phyloP scores from a whole-genome alignment of 2,329 filamentous ascomycete genomes.

The Ceratocystiopsis sp. region DNA sequence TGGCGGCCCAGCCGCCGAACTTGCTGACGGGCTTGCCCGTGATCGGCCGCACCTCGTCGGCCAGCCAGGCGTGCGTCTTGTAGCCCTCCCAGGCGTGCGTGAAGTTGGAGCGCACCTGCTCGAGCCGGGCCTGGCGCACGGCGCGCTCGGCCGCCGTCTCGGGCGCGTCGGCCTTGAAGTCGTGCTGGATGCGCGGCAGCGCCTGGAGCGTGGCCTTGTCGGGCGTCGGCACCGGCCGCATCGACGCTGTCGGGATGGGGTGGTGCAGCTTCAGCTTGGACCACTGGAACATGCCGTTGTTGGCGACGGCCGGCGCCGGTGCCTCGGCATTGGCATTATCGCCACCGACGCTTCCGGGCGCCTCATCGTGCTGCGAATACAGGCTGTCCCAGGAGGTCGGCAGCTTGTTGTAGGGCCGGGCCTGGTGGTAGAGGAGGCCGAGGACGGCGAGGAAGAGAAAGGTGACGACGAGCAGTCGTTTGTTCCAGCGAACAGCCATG shows the following conservation, averaged over 20 bases:
- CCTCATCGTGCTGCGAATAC: neutral
- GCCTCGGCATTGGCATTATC: neutral
- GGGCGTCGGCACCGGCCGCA: conserved; percentile 4
- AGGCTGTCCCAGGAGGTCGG: neutral
- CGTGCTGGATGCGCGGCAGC: conserved; percentile 21
- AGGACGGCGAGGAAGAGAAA: conserved; percentile 4
- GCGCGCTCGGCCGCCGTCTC: conserved; percentile 11
- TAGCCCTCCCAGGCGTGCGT: conserved; percentile 25
- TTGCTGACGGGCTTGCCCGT: conserved; percentile 16
- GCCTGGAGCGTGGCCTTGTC: neutral
- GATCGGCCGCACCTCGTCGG: conserved; percentile 27
- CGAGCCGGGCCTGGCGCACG: conserved; percentile 16
- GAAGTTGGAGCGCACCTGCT: conserved; percentile 19
- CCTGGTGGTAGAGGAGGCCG: conserved; percentile 6
- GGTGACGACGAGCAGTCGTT: conserved; percentile 5
- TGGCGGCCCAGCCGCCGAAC: conserved; percentile 33
- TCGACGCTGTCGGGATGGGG: conserved; percentile 5
- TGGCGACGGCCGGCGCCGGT: neutral
- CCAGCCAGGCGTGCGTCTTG: conserved; percentile 28
- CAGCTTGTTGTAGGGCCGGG: neutral
- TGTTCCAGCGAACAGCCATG: conserved; percentile 9
- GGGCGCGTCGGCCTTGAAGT: conserved; percentile 10
- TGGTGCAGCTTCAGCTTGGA: conserved; percentile 6
- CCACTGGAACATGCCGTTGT: conserved; percentile 9
- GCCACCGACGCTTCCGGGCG: neutral